phyloP scores from a whole-genome alignment of 2,329 filamentous ascomycete species.

The Aspergillus sp. region DNA sequence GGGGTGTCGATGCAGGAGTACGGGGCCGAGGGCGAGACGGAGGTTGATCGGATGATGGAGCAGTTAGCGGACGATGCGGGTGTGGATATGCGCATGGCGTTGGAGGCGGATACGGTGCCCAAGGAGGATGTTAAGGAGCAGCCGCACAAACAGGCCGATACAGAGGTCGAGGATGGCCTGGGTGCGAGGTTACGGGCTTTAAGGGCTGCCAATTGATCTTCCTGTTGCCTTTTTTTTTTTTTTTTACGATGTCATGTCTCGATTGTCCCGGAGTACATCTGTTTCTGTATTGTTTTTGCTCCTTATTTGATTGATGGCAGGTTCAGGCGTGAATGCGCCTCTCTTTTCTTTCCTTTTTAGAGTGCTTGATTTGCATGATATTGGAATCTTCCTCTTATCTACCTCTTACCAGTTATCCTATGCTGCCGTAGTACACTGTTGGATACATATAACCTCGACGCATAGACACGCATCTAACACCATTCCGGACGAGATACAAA shows the following conservation, averaged over 20 bases:
- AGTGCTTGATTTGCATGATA: too few relatives aligned
- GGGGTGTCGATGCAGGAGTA: slow-evolving; percentile 38
- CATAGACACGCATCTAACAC: too few relatives aligned
- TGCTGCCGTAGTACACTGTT: too few relatives aligned
- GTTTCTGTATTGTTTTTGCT: too few relatives aligned
- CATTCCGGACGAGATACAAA: too few relatives aligned
- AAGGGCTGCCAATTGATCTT: slow-evolving; percentile 26
- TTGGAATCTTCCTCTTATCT: too few relatives aligned
- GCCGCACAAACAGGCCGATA: slow-evolving; percentile 22
- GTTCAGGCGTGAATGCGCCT: too few relatives aligned
- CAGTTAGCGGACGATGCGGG: slow-evolving; percentile 38
- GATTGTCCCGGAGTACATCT: not conserved
- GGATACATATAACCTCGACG: too few relatives aligned
- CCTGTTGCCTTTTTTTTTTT: not conserved
- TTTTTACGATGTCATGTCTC: not conserved
- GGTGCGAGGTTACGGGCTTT: slow-evolving; percentile 34
- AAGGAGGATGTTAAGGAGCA: slow-evolving; percentile 36
- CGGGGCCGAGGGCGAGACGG: slow-evolving; percentile 35
- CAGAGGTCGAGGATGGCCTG: slow-evolving; percentile 35
- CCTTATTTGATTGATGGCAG: too few relatives aligned
- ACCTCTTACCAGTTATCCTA: too few relatives aligned
- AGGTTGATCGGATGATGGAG: slow-evolving; percentile 38
- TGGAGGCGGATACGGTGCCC: slow-evolving; percentile 33
- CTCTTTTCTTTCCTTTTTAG: too few relatives aligned
- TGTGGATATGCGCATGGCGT: slow-evolving; percentile 33